These are phyloP conservation scores for Zhuliangozyma parablackwelliae DNA, from an alignment of 1,139 yeast species.

Conservation along the genomic window DNA sequence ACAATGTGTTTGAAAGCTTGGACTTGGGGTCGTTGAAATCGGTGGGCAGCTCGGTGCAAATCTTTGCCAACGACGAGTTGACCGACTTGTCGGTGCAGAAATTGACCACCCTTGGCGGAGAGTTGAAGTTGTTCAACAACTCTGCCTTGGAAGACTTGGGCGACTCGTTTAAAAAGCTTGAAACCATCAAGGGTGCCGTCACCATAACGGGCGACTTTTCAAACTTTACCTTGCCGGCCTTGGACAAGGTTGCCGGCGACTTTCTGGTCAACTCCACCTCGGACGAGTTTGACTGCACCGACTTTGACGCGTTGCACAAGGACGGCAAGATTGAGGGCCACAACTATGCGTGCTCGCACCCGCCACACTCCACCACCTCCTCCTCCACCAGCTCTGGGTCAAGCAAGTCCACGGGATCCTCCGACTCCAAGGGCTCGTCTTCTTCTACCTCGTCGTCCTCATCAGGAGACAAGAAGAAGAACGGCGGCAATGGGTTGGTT, in stretches of 20 bases:
- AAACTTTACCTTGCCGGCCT: slow-evolving; percentile 36
- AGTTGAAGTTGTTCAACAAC: slow-evolving; percentile 41
- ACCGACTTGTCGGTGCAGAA: slow-evolving; percentile 23
- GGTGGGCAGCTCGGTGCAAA: slow-evolving; percentile 40
- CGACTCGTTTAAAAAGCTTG: slow-evolving; percentile 25
- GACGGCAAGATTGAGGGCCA: slow-evolving; percentile 40
- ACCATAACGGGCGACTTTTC: slow-evolving; percentile 36
- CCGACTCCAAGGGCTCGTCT: slow-evolving; percentile 5
- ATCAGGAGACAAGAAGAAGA: slow-evolving; percentile 7
- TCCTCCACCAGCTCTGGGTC: slow-evolving; percentile 13
- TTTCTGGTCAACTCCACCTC: slow-evolving; percentile 34
- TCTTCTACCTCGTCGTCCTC: slow-evolving; percentile 2
- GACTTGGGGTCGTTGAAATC: slow-evolving; percentile 26
- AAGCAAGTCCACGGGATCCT: slow-evolving; percentile 3
- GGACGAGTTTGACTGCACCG: slow-evolving; percentile 37
- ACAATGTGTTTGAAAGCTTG: slow-evolving; percentile 34
- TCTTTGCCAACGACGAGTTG: slow-evolving; percentile 43
- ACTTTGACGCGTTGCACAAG: slow-evolving; percentile 29
- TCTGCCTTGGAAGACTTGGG: slow-evolving; percentile 34
- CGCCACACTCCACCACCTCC: slow-evolving; percentile 17
- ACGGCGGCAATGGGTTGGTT: slow-evolving; percentile 2
- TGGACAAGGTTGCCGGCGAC: slow-evolving; percentile 42
- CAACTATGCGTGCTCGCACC: slow-evolving; percentile 42
- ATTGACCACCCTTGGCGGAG: slow-evolving; percentile 40
- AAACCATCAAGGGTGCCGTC: slow-evolving; percentile 41